Evolutionary conservation across 2,329 filamentous ascomycete species (phyloP), one percentile per base, ranked within the genome.

Genomic region (Bipolaris gigantea): DNA sequence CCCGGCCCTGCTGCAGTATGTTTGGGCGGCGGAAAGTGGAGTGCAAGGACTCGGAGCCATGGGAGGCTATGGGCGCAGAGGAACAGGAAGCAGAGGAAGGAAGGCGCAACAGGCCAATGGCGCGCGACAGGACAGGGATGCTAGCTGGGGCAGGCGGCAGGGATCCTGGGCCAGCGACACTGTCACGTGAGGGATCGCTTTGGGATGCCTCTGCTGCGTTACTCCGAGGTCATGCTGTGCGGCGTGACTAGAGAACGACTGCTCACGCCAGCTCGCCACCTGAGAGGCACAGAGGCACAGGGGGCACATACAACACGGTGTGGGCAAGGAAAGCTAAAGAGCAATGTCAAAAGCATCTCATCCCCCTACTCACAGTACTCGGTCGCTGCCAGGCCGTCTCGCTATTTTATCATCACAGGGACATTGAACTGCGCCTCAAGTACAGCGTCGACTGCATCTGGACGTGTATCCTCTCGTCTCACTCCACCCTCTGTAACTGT

Each of bases 381-480:
- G 10, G 27, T 30, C 27, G 27, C 27, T 30, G 27, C 4, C 27
- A 10, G 27, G 27, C 27, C 21, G 38, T 40, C 13, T 6, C 4
- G n/a, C 7, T 23, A 25, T 40, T 39, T 16, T 8, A 40, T 40
- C 42, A 50, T 61, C 48, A 55, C 55, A 50, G 44, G 55, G 46
- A 40, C 52, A 47, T 42, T 42, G 56, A 42, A 49, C 48, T 36
- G 38, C 40, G 36, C 43, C 21, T 21, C 42, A 36, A 47, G 45
- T 51, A 30, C 10, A 30, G 13, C 49, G 47, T 34, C 41, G 50
- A 25, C 41, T n/a, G 21, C 27, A 6, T 59, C 53, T 45, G 39
- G 58, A 47, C 33, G 66, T 62, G 58, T 60, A 53, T 66, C 59
- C 57, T 64, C 59, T 65, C 65, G 70, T 62, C 60, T 70, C 68